Base-by-base conservation (phyloP, 2,329 filamentous ascomycete genomes). In the Penicillium glabrum region DNA sequence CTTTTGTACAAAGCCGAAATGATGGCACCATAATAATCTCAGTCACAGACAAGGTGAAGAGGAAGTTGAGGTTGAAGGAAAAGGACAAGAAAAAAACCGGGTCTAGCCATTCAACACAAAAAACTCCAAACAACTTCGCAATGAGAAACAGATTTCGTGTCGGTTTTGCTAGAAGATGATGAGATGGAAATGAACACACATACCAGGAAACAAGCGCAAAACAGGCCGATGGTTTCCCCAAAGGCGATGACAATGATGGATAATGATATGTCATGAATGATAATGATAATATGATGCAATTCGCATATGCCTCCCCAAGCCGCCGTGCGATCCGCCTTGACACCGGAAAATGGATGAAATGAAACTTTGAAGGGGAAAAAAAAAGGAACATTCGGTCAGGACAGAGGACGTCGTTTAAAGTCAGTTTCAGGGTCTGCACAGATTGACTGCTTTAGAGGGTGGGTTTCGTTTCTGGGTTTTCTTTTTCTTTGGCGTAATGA, bases 1-100 rank as follows among this genome's bases (percentile, higher is more conserved):
- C 53, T 64, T 62, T 66, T 64, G 53, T 66, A 66, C 63, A 66
- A 54, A 62, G 63, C 60, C 62, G 56, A 62, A 66, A 64, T 48
- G 51, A 60, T 58, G 53, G 55, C 61, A 63, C 51, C 51, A 50
- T 52, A 61, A 60, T 33, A 58, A 59, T 54, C 49, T 23, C 23
- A 19, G 24, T 26, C 24, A 21, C n/a, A 33, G 31, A 9, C 19
- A 33, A 41, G 35, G 43, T 26, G 21, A 26, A 29, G 27, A 44
- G 31, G 35, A 19, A 19, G 35, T 19, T 39, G 35, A 19, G 35
- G n/a, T n/a, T 19, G 35, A 19, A 57, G 31, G 56, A 50, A 46
- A 48, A 27, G 39, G 24, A 33, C 29, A 31, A 52, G 43, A 24
- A 55, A 48, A 35, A 37, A 39, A 56, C 44, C 46, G 45, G 52